phyloP scores from a whole-genome alignment of 768 basidiomycete species.

The Lactarius psammicola region DNA sequence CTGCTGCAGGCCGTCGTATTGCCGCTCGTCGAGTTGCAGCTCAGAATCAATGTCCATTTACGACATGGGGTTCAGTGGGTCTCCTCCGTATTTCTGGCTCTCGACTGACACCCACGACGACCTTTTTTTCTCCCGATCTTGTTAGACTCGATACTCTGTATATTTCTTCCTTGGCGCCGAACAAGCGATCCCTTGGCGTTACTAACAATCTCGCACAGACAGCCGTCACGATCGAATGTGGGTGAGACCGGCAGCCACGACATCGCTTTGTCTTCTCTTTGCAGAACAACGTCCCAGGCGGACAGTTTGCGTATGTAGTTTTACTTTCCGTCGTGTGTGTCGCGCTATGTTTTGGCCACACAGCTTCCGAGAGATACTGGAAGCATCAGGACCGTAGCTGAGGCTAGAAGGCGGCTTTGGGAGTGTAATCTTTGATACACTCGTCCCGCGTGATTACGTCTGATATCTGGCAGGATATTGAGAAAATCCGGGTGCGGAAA shows the following conservation, averaged over 20 bases:
- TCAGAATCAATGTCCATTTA: neutral
- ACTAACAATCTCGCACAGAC: constrained; percentile 41
- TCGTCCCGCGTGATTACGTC: too few species aligned
- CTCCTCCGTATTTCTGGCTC: too few species aligned
- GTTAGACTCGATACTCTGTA: constrained; percentile 34
- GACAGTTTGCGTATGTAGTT: constrained; percentile 42
- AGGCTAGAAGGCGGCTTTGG: too few species aligned
- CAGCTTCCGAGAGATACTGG: neutral
- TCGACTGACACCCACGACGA: too few species aligned
- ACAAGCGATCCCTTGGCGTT: constrained; percentile 42
- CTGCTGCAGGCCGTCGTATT: too few species aligned
- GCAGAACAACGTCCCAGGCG: constrained; percentile 44
- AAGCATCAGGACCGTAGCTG: neutral
- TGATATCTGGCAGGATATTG: too few species aligned
- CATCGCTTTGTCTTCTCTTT: constrained; percentile 53
- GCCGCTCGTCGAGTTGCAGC: neutral
- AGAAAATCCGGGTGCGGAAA: too few species aligned
- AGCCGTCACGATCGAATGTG: constrained; percentile 46
- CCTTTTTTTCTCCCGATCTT: too few species aligned
- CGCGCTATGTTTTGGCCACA: neutral
- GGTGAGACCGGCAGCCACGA: constrained; percentile 32
- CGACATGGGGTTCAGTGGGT: neutral
- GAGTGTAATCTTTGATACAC: too few species aligned
- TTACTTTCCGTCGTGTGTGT: constrained; percentile 9
- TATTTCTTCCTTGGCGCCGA: constrained; percentile 36